Evolutionary conservation across 169 alveolate species (phyloP), one percentile per base, ranked within the genome.

Genomic region (Neospora caninum): DNA sequence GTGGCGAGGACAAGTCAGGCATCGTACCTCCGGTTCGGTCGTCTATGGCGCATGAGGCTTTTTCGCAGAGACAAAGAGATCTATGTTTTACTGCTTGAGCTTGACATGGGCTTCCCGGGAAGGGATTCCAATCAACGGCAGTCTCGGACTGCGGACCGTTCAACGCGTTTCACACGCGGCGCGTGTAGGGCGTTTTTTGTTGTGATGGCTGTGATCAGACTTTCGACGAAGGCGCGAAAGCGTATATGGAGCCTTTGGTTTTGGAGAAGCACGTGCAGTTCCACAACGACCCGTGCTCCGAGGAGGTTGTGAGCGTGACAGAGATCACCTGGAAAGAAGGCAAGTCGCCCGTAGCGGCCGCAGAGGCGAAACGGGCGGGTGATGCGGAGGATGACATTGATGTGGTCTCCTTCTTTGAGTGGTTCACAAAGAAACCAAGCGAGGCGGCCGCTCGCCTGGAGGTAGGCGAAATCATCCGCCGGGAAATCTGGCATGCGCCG

Each of bases 401-500:
- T 36, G 70, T 36, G 42, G 64, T 64, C 45, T 88, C 92, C 4
- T 58, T 88, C 64, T 88, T 88, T 36, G 92, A 88, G 34, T 88
- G 92, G 92, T 88, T 88, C 83, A 88, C 83, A 13, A 88, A 88
- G 41, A 83, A 88, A 9, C 83, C 92, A 9, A 45, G 92, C 80
- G 80, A 64, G 45, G 92, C 10, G 13, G 84, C 84, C 7, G 22
- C 70, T 82, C 84, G 96, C n/a, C 97, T 97, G 7, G 99, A 98
- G 88, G 96, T 98, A 39, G 99, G 99, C 0, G 99, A 98, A 93
- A 96, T 98, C 0, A 96, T 98, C n/a, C 91, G 99, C 86, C 91
- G 99, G 93, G 99, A 98, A 93, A 96, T 98, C n/a, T 98, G 98
- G 98, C 99, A 97, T 95, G 98, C 98, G 0, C 99, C 99, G 29